Percentiles rank a stretch among this genome's conserved stretches.
Evolutionary conservation across 2,329 filamentous ascomycete genomes (phyloP).

Genomic region (Diplodia intermedia): DNA sequence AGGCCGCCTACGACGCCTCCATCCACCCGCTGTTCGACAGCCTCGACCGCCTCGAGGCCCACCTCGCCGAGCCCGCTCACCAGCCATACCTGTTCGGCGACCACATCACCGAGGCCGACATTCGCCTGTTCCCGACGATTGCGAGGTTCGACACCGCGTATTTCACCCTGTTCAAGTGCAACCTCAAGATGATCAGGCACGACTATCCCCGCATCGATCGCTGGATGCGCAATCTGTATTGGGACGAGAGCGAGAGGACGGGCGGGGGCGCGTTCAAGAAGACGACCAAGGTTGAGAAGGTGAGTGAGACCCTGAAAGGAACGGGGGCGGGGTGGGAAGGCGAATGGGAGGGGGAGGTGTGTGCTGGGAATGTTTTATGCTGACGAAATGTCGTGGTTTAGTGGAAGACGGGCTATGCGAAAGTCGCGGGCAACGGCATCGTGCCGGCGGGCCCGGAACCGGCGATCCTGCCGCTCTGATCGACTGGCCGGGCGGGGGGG

Average conservation of each 20-base stretch:
- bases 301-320: constrained; percentile 35
- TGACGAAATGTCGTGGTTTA: constrained; percentile 14
- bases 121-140: constrained; percentile 64
- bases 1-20: constrained; percentile 80
- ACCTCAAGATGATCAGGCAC: constrained; percentile 67
- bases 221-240: constrained; percentile 57
- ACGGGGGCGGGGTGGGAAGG: background rate
- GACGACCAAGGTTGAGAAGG: constrained; percentile 40
- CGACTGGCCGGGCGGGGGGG: too few relatives aligned
- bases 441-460: constrained; percentile 39
- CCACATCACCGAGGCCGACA: constrained; percentile 79
- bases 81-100: constrained; percentile 77
- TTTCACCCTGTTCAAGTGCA: constrained; percentile 84
- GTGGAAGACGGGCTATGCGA: constrained; percentile 44
- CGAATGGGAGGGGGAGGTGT: too few relatives aligned
- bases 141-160: constrained; percentile 58
- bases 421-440: constrained; percentile 38
- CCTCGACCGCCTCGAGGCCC: constrained; percentile 76
- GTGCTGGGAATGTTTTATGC: too few relatives aligned
- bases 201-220: constrained; percentile 61
- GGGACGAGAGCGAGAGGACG: constrained; percentile 41
- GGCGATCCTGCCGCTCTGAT: constrained; percentile 35
- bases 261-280: constrained; percentile 41
- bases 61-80: constrained; percentile 60
- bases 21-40: constrained; percentile 74